phyloP scores from a whole-genome alignment of 441 rosid genomes.

The Metrosideros polymorpha region DNA sequence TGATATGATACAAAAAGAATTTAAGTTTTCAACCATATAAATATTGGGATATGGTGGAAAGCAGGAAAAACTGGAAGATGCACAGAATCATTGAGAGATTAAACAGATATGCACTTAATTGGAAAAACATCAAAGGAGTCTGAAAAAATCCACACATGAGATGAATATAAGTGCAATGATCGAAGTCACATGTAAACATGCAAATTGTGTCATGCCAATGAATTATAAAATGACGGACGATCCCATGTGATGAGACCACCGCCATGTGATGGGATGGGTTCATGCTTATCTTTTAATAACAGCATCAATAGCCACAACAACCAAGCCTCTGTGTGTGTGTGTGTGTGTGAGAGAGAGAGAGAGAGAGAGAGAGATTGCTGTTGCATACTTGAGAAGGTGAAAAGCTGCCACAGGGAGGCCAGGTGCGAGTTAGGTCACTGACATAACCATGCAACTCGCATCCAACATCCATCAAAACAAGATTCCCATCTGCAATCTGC shows the following conservation, averaged over 20 bases:
- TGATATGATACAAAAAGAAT: neutral
- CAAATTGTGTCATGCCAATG: neutral
- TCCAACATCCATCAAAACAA: slow-evolving; percentile 96
- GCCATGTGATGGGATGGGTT: neutral
- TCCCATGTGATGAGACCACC: neutral
- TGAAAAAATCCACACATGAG: neutral
- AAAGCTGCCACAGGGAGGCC: slow-evolving; percentile 91
- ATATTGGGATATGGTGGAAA: neutral
- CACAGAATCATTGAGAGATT: neutral
- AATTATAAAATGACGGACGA: neutral
- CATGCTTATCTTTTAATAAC: neutral
- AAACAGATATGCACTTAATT: neutral
- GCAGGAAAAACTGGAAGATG: neutral
- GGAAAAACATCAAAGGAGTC: neutral
- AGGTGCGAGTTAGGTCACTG: slow-evolving; percentile 95
- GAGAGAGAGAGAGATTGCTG: neutral
- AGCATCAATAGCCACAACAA: neutral
- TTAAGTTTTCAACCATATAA: neutral
- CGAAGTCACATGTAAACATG: neutral
- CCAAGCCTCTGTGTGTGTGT: neutral
- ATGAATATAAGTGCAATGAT: neutral
- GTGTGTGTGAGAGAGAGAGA: neutral
- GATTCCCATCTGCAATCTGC: slow-evolving; percentile 77
- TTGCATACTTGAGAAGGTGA: slow-evolving; percentile 58
- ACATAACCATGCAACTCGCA: slow-evolving; percentile 95